A percentile compares a stretch with the other conserved stretches of the same genome.
Conservation (phyloP, 331 rosid species). For the Spiraea crenata region DNA sequence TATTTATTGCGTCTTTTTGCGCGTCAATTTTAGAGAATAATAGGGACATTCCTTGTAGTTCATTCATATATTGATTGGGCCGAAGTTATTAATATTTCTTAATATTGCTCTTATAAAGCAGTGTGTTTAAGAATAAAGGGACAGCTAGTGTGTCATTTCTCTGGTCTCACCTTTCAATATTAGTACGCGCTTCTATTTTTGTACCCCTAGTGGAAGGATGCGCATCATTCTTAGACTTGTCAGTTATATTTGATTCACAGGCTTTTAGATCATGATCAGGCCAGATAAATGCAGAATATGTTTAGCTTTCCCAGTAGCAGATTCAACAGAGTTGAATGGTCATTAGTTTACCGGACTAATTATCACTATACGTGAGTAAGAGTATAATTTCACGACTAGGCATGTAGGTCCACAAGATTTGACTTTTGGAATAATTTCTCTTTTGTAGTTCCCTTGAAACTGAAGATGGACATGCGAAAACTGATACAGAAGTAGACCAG, state of each 20-base stretch:
- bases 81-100: background rate
- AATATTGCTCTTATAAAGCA: background rate
- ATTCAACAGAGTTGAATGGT: background rate
- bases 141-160: background rate
- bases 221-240: background rate
- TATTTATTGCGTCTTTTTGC: background rate
- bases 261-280: background rate
- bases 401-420: constrained; percentile 11
- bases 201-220: background rate
- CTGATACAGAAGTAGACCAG: constrained; percentile 47
- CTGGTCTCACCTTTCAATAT: background rate
- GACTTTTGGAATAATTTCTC: constrained; percentile 19
- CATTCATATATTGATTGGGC: background rate
- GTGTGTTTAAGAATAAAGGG: background rate
- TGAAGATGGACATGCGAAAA: constrained; percentile 41
- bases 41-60: background rate
- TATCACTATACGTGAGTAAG: constrained; percentile 11
- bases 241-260: background rate
- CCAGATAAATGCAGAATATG: background rate
- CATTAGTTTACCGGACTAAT: background rate
- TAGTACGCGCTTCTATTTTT: background rate
- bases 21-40: background rate
- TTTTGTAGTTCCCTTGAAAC: constrained; percentile 49
- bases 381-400: background rate
- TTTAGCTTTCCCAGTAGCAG: background rate